phyloP scores from a whole-genome alignment of 2,329 filamentous ascomycete genomes.

The Metarhizium brunneum region DNA sequence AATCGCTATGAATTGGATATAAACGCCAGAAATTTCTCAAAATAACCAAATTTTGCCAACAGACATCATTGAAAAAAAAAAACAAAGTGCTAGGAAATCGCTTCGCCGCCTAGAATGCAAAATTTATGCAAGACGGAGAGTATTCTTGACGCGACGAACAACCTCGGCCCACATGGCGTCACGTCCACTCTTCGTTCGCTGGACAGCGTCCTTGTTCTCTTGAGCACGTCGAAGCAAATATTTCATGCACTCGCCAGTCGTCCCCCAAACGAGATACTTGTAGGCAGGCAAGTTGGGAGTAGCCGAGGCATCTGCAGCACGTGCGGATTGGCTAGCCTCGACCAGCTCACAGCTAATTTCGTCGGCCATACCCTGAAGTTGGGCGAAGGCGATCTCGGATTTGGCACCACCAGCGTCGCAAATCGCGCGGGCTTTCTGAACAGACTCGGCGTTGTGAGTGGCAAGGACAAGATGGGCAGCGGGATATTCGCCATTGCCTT shows the following conservation, averaged over 20 bases:
- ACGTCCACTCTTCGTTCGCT: slow-evolving; percentile 51
- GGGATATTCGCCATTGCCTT: slow-evolving; percentile 39
- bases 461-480: slow-evolving; percentile 61
- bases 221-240: slow-evolving; percentile 56
- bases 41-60: not conserved
- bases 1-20: not conserved
- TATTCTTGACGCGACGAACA: slow-evolving; percentile 40
- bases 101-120: not conserved
- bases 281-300: slow-evolving; percentile 46
- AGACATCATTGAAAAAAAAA: not conserved
- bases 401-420: slow-evolving; percentile 34
- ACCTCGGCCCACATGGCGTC: slow-evolving; percentile 56
- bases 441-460: slow-evolving; percentile 71
- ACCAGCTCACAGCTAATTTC: slow-evolving; percentile 66
- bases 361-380: slow-evolving; percentile 93
- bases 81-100: not conserved
- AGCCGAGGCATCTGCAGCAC: slow-evolving; percentile 16
- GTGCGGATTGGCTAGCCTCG: slow-evolving; percentile 23
- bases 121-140: slow-evolving; percentile 16
- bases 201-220: slow-evolving; percentile 65
- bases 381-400: slow-evolving; percentile 40
- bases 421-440: slow-evolving; percentile 46
- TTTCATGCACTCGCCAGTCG: slow-evolving; percentile 74
- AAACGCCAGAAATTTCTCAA: not conserved
- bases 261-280: slow-evolving; percentile 64